Evolutionary conservation across 2,329 filamentous ascomycete species (phyloP).

Genomic region (Botrytis paeoniae): DNA sequence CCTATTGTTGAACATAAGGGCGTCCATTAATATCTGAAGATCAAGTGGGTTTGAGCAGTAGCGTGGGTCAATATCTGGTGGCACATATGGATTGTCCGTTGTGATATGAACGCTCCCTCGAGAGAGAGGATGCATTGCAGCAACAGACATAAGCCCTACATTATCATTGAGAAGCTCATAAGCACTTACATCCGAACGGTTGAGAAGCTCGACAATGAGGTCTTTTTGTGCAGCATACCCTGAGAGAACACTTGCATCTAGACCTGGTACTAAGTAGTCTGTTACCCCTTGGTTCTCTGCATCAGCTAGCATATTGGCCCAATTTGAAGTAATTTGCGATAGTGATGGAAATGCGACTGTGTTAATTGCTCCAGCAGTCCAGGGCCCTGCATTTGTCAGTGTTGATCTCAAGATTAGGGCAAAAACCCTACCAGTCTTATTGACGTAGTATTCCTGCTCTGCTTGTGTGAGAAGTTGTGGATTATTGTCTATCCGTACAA

Average conservation of each 20-base stretch:
- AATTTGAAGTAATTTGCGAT: constrained; percentile 26
- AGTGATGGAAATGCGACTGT: constrained; percentile 34
- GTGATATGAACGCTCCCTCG: constrained; percentile 57
- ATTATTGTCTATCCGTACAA: constrained; percentile 26
- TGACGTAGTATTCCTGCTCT: constrained; percentile 31
- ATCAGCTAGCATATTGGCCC: constrained; percentile 26
- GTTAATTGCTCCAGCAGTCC: constrained; percentile 33
- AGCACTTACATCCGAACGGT: constrained; percentile 26
- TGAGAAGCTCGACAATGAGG: constrained; percentile 25
- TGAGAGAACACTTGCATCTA: constrained; percentile 28
- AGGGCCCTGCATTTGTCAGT: constrained; percentile 13
- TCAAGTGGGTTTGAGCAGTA: constrained; percentile 32
- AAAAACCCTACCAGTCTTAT: constrained; percentile 28
- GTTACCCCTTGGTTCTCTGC: constrained; percentile 24
- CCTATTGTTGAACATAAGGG: constrained; percentile 31
- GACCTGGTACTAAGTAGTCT: constrained; percentile 25
- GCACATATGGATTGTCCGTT: constrained; percentile 40
- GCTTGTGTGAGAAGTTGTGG: constrained; percentile 23
- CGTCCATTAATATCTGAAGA: constrained; percentile 28
- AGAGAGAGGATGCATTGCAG: constrained; percentile 52
- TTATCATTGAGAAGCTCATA: constrained; percentile 33
- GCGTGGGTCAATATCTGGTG: constrained; percentile 47
- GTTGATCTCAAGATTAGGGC: not conserved
- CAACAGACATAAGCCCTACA: constrained; percentile 29
- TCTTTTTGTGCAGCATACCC: constrained; percentile 30